Evolutionary conservation across 2,329 filamentous ascomycete genomes (phyloP), one percentile per base, ranked within the genome.

Genomic region (Fusarium aywerte): DNA sequence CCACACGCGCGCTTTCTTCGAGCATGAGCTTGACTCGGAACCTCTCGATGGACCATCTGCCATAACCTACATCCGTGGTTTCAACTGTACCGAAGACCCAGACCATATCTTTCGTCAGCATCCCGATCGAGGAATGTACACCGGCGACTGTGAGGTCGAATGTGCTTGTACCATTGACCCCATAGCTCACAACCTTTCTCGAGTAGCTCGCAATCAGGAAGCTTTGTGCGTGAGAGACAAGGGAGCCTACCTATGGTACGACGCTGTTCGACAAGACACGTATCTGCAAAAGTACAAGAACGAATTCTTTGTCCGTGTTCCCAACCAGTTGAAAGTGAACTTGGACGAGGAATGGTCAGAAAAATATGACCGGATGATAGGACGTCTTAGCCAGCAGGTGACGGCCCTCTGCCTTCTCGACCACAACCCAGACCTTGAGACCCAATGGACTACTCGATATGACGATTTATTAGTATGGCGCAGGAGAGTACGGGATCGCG

Each of bases 131-230:
- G 21, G 47, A 18, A n/a, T 15, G 11, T n/a, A 16, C 39, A 21
- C 21, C n/a, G 13, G 18, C 6, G 43, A 50, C 2, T 67, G 52
- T 27, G 5, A 31, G 9, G 5, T 3, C 3, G 48, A 65, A 20
- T 69, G 66, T 35, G 7, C n/a, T 7, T 55, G 53, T 25, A 53
- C 39, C 13, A 16, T 3, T 18, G 21, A 45, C 10, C 58, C 67
- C 36, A 50, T 29, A 27, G 44, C 57, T n/a, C 58, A 69, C 29
- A 69, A 69, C 38, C 23, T 61, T 8, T 50, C 65, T 1, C 62
- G 67, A 8, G 48, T 51, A 10, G 36, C 12, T 23, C 62, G 67
- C 45, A 60, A 60, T 15, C 58, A 50, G 5, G 62, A 66, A 20
- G 44, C 43, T 25, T 25, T 39, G 15, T 2, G n/a, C 35, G 31